Conservation (phyloP, 306 rosid genomes). For the Morella rubra region DNA sequence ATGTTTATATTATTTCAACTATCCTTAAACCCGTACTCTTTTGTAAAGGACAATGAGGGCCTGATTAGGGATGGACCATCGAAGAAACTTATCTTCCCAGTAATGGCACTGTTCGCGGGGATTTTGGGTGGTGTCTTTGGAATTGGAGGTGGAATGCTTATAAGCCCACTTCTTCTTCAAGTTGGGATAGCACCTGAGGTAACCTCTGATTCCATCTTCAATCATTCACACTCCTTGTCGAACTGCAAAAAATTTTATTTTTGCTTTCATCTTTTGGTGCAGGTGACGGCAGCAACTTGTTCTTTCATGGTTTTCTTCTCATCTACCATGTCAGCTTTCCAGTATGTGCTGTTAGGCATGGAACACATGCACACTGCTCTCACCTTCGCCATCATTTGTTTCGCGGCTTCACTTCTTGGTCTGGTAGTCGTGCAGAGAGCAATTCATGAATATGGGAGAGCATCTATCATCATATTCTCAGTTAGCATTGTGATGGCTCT, state of each 20-base stretch:
- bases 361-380: conserved; percentile 55
- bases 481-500: conserved; percentile 70
- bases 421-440: conserved; percentile 64
- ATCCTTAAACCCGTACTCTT: conserved; percentile 12
- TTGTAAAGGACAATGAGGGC: conserved; percentile 38
- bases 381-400: conserved; percentile 53
- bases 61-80: conserved; percentile 32
- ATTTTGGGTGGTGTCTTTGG: conserved; percentile 84
- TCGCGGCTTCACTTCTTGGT: conserved; percentile 70
- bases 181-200: conserved; percentile 82
- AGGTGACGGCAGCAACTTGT: conserved; percentile 87
- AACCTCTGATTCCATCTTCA: not conserved
- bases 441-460: conserved; percentile 63
- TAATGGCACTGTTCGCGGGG: conserved; percentile 76
- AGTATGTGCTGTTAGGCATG: conserved; percentile 76
- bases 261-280: not conserved
- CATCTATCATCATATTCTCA: conserved; percentile 80
- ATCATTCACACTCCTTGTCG: not conserved
- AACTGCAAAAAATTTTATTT: not conserved
- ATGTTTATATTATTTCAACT: conserved; percentile 2
- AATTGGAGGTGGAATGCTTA: conserved; percentile 93
- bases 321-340: conserved; percentile 77
- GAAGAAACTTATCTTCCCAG: conserved; percentile 60
- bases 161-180: conserved; percentile 90
- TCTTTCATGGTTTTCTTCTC: conserved; percentile 97